Conservation (phyloP, 495 filamentous ascomycete genomes). For the Aspergillus carlsbadensis region DNA sequence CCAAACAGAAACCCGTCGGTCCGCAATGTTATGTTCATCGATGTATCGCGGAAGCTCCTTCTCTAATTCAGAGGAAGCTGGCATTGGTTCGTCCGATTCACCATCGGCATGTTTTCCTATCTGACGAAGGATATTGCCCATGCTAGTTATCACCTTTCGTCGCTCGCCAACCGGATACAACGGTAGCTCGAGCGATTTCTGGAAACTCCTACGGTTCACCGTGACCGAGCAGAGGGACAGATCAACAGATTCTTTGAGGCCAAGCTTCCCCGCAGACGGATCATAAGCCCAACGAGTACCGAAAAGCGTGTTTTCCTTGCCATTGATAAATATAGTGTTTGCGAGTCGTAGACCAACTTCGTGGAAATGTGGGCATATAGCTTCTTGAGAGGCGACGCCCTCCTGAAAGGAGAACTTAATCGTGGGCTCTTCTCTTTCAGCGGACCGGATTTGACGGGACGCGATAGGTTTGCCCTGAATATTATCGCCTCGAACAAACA, state of each 20-base stretch:
- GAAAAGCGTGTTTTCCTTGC: conserved; percentile 59
- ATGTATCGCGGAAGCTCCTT: conserved; percentile 60
- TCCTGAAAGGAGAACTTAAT: conserved; percentile 30
- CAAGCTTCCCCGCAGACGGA: conserved; percentile 18
- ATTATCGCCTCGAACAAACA: conserved; percentile 25
- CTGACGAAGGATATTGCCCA: conserved; percentile 81
- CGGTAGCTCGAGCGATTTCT: conserved; percentile 42
- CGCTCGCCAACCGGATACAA: conserved; percentile 64
- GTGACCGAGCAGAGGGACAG: conserved; percentile 33
- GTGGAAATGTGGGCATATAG: conserved; percentile 12
- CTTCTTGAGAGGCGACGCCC: not conserved
- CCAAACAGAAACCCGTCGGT: conserved; percentile 66
- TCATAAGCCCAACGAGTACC: conserved; percentile 54
- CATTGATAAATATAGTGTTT: conserved; percentile 75
- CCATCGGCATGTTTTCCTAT: conserved; percentile 49
- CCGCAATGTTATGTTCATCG: conserved; percentile 39
- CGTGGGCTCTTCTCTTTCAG: conserved; percentile 32
- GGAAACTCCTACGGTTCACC: conserved; percentile 15
- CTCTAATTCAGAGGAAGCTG: conserved; percentile 79
- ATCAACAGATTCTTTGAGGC: conserved; percentile 26
- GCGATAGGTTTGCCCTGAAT: conserved; percentile 34
- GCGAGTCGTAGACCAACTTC: conserved; percentile 61
- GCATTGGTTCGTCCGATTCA: conserved; percentile 44
- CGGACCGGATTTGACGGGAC: conserved; percentile 32
- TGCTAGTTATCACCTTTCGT: conserved; percentile 60